Evolutionary conservation across 345 rosid species (phyloP).

Genomic region (Kandelia obovata): DNA sequence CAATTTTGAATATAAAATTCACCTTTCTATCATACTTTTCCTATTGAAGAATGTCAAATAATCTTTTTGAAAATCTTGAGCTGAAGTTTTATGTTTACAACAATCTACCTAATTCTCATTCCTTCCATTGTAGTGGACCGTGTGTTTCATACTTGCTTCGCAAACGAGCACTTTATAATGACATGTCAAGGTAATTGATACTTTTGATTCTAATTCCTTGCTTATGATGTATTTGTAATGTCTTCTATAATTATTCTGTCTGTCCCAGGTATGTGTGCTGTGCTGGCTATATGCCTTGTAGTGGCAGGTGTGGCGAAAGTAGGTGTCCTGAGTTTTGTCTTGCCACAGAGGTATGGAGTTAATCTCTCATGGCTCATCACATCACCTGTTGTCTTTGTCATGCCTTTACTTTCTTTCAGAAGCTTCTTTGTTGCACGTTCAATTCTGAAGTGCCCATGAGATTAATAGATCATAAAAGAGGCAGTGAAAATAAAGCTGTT

Average conservation of each 20-base stretch:
- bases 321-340: constrained; percentile 79
- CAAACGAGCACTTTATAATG: constrained; percentile 90
- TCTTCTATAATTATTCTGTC: constrained; percentile 4
- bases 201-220: neutral
- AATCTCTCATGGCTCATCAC: constrained; percentile 3
- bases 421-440: neutral
- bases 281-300: constrained; percentile 98
- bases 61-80: neutral
- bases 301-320: constrained; percentile 81
- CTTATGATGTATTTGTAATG: neutral
- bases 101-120: constrained; percentile 7
- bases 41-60: too few species aligned
- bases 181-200: constrained; percentile 77
- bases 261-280: constrained; percentile 79
- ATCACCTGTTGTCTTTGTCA: neutral
- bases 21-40: too few species aligned
- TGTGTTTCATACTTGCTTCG: constrained; percentile 94
- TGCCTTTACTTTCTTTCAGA: neutral
- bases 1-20: too few species aligned
- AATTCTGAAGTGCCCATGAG: neutral
- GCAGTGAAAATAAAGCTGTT: neutral
- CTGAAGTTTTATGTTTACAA: neutral
- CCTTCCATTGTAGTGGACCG: constrained; percentile 55
- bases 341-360: constrained; percentile 58
- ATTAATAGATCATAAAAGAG: neutral